Conservation (phyloP, 1,284 basidiomycete species). For the Trametes sp. region DNA sequence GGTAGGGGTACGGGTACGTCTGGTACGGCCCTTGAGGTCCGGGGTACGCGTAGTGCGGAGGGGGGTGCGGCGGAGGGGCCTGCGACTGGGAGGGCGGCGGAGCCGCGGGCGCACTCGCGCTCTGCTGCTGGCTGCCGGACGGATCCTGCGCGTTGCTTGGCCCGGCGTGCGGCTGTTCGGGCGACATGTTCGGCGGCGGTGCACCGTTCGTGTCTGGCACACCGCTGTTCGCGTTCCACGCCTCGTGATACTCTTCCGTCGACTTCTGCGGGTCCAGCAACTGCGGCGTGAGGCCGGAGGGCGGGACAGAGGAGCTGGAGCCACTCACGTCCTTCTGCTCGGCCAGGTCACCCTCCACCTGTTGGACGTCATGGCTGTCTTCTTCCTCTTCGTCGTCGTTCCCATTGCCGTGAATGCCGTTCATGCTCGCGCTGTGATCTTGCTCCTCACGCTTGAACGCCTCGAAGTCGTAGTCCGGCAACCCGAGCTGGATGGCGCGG, state of each 20-base stretch:
- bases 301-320: not conserved
- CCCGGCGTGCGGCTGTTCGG: constrained; percentile 28
- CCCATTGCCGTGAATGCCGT: constrained; percentile 42
- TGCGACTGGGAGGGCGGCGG: constrained; percentile 22
- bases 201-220: constrained; percentile 39
- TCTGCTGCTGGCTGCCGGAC: constrained; percentile 24
- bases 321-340: constrained; percentile 38
- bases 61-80: constrained; percentile 29
- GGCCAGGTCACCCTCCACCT: constrained; percentile 37
- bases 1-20: constrained; percentile 39
- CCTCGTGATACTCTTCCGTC: constrained; percentile 59
- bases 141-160: constrained; percentile 33
- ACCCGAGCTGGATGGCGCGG: constrained; percentile 60
- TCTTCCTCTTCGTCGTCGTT: constrained; percentile 40
- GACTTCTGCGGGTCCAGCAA: constrained; percentile 40
- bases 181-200: constrained; percentile 24
- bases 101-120: constrained; percentile 7
- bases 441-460: constrained; percentile 36
- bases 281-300: constrained; percentile 12
- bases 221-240: constrained; percentile 62
- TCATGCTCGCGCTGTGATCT: constrained; percentile 35
- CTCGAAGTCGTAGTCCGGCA: constrained; percentile 47
- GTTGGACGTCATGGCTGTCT: constrained; percentile 36
- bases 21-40: constrained; percentile 34
- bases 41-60: constrained; percentile 36